phyloP scores from a whole-genome alignment of 2,329 filamentous ascomycete species.

The Exophiala calicioides region DNA sequence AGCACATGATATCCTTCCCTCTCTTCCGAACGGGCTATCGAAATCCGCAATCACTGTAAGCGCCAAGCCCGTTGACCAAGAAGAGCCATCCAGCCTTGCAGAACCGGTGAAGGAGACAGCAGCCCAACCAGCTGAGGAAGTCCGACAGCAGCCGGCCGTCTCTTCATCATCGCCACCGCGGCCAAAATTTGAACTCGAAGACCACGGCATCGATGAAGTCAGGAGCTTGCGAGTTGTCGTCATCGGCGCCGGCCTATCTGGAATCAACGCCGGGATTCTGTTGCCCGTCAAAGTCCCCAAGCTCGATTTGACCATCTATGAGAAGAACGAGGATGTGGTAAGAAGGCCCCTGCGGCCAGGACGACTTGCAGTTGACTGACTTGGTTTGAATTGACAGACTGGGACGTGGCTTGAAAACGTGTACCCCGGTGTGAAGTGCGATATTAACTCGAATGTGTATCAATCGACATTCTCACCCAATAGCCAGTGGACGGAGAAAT shows the following conservation, averaged over 20 bases:
- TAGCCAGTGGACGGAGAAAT: conserved; percentile 30
- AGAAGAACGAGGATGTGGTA: conserved; percentile 37
- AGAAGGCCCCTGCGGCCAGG: no score
- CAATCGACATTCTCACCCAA: conserved; percentile 31
- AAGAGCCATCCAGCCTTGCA: neutral
- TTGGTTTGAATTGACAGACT: conserved; percentile 30
- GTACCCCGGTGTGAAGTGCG: conserved; percentile 34
- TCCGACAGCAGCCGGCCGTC: neutral
- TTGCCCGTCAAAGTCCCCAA: conserved; percentile 28
- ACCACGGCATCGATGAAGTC: conserved; percentile 37
- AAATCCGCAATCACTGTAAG: neutral
- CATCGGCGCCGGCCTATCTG: conserved; percentile 44
- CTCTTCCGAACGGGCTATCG: neutral
- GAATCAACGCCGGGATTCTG: conserved; percentile 42
- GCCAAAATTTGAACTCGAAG: conserved; percentile 29
- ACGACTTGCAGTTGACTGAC: neutral
- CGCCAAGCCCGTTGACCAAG: neutral
- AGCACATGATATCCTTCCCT: no score
- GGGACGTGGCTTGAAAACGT: conserved; percentile 38
- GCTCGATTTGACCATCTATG: conserved; percentile 29
- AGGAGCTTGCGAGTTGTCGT: conserved; percentile 38
- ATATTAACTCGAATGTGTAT: conserved; percentile 31
- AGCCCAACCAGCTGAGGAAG: neutral
- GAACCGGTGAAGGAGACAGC: neutral
- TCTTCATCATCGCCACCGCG: conserved; percentile 4